phyloP scores from a whole-genome alignment of 192 early-diverging fungal species.

The Gigaspora rosea region DNA sequence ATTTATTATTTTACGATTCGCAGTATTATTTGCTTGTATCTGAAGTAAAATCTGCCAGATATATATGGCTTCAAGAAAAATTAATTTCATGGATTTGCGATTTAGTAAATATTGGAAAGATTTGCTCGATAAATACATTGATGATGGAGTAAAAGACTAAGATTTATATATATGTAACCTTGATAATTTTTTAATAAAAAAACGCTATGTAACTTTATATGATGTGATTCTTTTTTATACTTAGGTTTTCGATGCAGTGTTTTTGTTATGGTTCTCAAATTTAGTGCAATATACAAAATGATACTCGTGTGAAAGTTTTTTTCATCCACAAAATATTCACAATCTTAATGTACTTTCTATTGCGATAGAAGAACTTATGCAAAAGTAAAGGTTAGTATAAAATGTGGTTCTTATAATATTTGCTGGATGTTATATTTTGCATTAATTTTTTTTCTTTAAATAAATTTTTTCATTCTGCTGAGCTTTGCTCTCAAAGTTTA shows the following conservation, averaged over 20 bases:
- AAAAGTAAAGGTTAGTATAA: slow-evolving; percentile 20
- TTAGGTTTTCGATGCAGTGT: slow-evolving; percentile 17
- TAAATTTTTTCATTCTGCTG: not conserved
- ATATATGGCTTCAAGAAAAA: slow-evolving; percentile 8
- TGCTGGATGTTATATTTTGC: not conserved
- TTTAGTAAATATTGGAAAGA: slow-evolving; percentile 24
- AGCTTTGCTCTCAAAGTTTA: not conserved
- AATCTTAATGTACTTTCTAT: slow-evolving; percentile 20
- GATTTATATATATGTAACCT: slow-evolving; percentile 20
- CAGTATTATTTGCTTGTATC: slow-evolving; percentile 6
- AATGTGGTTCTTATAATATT: not conserved
- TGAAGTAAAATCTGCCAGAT: slow-evolving; percentile 27
- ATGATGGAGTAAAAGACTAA: slow-evolving; percentile 23
- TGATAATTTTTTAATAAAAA: not conserved
- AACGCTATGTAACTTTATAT: not conserved
- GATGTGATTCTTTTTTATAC: slow-evolving; percentile 9
- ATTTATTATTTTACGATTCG: not conserved
- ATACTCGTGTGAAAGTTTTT: slow-evolving; percentile 23
- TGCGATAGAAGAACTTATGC: not conserved
- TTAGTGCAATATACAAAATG: slow-evolving; percentile 30
- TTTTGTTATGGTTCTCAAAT: slow-evolving; percentile 25
- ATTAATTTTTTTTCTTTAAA: slow-evolving; percentile 7
- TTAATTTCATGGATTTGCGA: not conserved
- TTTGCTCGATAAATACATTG: slow-evolving; percentile 27
- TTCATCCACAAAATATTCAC: slow-evolving; percentile 22